These are phyloP conservation scores for Brassica cretica DNA, from an alignment of 345 rosid species.

Conservation along the genomic window DNA sequence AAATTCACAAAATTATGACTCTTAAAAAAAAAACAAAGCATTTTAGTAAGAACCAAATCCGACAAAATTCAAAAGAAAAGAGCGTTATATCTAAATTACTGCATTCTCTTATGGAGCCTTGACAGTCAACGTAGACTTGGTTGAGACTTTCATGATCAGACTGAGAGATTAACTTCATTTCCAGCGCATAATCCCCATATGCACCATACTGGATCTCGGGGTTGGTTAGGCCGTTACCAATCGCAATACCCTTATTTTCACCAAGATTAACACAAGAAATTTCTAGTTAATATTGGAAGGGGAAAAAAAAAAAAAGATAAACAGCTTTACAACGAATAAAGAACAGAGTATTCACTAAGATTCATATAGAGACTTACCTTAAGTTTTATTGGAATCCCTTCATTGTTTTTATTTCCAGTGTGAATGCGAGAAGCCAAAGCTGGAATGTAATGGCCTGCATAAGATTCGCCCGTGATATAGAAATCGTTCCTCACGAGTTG, in stretches of 20 bases:
- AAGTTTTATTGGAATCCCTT: slow-evolving; percentile 73
- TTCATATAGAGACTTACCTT: slow-evolving; percentile 46
- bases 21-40: neutral
- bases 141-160: slow-evolving; percentile 51
- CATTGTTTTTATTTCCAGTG: slow-evolving; percentile 70
- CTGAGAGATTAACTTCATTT: slow-evolving; percentile 51
- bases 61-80: neutral
- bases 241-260: slow-evolving; percentile 74
- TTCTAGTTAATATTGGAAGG: neutral
- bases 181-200: slow-evolving; percentile 71
- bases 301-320: neutral
- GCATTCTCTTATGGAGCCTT: slow-evolving; percentile 22
- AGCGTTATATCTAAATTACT: neutral
- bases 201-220: slow-evolving; percentile 83
- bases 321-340: neutral
- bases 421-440: slow-evolving; percentile 66
- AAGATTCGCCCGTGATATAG: slow-evolving; percentile 88
- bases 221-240: slow-evolving; percentile 80
- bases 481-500: slow-evolving; percentile 62
- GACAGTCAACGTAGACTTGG: slow-evolving; percentile 48
- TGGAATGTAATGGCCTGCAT: slow-evolving; percentile 91
- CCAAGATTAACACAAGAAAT: neutral
- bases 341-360: neutral
- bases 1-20: neutral
- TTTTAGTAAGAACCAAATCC: neutral